Percentiles rank a stretch among this genome's conserved stretches.
These are phyloP conservation scores for Geranium rotundifolium DNA, from an alignment of 345 rosid species.

Conservation along the genomic window DNA sequence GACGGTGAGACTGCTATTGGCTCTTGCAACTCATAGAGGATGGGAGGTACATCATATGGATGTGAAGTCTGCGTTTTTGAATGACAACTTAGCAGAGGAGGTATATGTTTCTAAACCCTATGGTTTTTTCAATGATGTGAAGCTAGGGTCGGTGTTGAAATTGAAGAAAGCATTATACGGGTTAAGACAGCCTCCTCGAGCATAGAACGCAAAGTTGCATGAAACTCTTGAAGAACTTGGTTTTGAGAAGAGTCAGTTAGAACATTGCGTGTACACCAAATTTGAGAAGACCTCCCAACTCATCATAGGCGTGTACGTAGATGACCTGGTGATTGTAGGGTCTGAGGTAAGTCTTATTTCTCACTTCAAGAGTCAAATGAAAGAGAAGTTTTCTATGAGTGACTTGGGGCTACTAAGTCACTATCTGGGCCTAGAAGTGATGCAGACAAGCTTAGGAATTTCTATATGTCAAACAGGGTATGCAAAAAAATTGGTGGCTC, in stretches of 20 bases:
- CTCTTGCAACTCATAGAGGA: not conserved
- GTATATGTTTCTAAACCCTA: not conserved
- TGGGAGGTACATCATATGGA: not conserved
- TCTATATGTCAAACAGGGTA: not conserved
- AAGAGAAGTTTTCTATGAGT: not conserved
- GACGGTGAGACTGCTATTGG: not conserved
- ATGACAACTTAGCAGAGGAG: not conserved
- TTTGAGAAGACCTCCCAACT: not conserved
- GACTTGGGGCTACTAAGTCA: not conserved
- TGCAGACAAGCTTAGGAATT: too few relatives aligned
- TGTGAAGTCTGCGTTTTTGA: not conserved
- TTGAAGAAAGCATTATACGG: not conserved
- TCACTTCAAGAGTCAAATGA: not conserved
- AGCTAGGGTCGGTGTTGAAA: not conserved
- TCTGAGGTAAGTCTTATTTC: too few relatives aligned
- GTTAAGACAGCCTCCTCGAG: not conserved
- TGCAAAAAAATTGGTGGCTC: not conserved
- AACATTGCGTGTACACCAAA: not conserved
- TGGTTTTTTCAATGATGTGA: not conserved
- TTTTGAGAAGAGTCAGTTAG: not conserved
- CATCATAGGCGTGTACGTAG: not conserved
- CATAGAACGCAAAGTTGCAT: not conserved
- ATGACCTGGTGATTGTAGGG: not conserved
- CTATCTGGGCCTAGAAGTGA: too few relatives aligned
- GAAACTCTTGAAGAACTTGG: not conserved